Evolutionary conservation across 2,329 filamentous ascomycete genomes (phyloP), one percentile per base, ranked within the genome.

Genomic region (Fusarium sambucinum): DNA sequence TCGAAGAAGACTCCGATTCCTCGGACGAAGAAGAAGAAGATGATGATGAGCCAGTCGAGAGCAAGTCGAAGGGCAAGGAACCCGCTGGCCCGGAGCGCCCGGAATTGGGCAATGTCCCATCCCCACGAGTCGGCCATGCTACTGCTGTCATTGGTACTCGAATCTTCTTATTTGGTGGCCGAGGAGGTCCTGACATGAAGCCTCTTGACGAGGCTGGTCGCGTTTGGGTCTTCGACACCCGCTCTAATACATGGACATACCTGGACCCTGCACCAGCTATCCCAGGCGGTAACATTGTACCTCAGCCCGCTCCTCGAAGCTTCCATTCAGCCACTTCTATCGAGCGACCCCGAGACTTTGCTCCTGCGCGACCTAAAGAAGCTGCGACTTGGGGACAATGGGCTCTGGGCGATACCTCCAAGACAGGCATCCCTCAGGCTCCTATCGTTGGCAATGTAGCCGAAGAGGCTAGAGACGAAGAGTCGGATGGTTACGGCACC

Each of bases 101-200:
- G 8, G 69, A 66, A 10, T 71, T 82, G 2, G 80, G 78, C 29
- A 76, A 84, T 32, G 83, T 91, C 1, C 92, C 93, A 1, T 78
- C 83, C 2, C 84, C 92, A 3, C 87, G 93, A 21, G 87, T 94
- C 3, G 93, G 93, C 21, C 87, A 93, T 69, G 90, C 92, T 33
- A 87, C 90, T 0, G 86, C 90, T 14, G 85, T 88, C 2, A 86
- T 96, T 59, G 85, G 89, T 59, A 85, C 86, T 44, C 89, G 88
- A 23, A 89, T 96, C 73, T 95, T 95, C 79, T 68, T 96, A 41
- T 97, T 94, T 78, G 93, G 92, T 47, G 93, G 94, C 12, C 89
- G 92, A 44, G 90, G 90, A 33, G 91, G 91, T 0, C 79, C 84
- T 5, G 88, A 87, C 29, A 90, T 92, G 86, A 81, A 86, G 3